Evolutionary conservation across 2,329 filamentous ascomycete species (phyloP).

Genomic region (Furcasterigmium sp.): DNA sequence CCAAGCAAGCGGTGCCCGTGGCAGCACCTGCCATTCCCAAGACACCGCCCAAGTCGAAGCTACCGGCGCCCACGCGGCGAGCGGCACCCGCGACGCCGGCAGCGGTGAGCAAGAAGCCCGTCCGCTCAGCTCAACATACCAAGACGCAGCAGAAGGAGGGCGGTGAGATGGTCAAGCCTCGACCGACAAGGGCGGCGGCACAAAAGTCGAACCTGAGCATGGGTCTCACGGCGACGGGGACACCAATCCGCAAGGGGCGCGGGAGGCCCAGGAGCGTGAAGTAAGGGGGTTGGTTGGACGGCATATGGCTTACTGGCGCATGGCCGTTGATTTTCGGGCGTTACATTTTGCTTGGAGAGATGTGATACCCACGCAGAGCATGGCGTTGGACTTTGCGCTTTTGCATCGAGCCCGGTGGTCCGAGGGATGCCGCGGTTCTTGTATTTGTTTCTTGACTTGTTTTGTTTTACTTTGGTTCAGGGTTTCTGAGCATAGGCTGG

Average conservation of each 20-base stretch:
- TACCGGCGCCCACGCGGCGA: background rate
- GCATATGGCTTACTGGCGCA: background rate
- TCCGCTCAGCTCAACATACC: too few species aligned
- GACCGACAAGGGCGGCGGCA: slow-evolving; percentile 1
- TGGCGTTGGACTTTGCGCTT: background rate
- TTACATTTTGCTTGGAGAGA: background rate
- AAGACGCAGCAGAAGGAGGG: background rate
- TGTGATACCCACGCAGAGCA: background rate
- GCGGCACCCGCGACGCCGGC: background rate
- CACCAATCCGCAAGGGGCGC: background rate
- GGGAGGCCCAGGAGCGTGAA: background rate
- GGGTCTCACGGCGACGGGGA: slow-evolving; percentile 2
- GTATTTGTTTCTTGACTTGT: background rate
- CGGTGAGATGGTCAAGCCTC: background rate
- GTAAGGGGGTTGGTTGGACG: too few species aligned
- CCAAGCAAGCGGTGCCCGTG: background rate
- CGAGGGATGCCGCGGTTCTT: background rate
- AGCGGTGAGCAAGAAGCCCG: background rate
- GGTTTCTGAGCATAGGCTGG: too few species aligned
- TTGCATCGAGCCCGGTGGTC: background rate
- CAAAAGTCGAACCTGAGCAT: slow-evolving; percentile 2
- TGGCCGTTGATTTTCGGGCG: background rate
- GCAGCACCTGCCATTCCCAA: background rate
- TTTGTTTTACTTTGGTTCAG: too few species aligned
- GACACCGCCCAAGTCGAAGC: slow-evolving; percentile 1